A percentile compares a stretch with the other conserved stretches of the same genome.
These are phyloP conservation scores for Triticum aestivum DNA, from an alignment of 176 grass and related monocot genomes.

Conservation along the genomic window DNA sequence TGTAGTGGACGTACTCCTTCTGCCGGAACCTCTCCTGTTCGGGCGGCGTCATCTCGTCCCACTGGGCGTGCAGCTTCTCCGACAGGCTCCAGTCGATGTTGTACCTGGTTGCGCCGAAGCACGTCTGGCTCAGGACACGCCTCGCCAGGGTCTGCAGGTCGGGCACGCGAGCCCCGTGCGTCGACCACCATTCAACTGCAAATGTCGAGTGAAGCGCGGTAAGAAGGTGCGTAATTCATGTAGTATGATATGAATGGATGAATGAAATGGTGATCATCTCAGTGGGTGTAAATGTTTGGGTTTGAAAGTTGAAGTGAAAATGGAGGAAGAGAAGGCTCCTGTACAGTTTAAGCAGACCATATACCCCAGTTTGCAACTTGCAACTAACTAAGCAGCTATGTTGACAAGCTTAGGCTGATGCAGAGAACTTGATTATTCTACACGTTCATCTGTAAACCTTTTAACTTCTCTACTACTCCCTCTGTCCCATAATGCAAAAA, in stretches of 20 bases:
- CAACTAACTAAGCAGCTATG: neutral
- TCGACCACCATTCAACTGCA: constrained; percentile 71
- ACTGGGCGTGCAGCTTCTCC: constrained; percentile 57
- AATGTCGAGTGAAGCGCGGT: neutral
- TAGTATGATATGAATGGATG: neutral
- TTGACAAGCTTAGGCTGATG: too few species aligned
- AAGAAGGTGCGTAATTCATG: neutral
- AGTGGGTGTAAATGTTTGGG: neutral
- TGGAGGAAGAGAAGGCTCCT: neutral
- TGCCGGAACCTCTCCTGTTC: constrained; percentile 53
- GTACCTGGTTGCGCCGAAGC: constrained; percentile 36
- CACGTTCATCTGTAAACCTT: neutral
- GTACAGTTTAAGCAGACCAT: neutral
- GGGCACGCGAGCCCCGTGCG: constrained; percentile 32
- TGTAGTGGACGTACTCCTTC: constrained; percentile 64
- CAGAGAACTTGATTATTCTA: too few species aligned
- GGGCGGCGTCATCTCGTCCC: neutral
- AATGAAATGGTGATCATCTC: neutral
- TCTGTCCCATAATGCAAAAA: too few species aligned
- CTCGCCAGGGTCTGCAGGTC: constrained; percentile 50
- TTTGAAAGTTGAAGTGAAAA: neutral
- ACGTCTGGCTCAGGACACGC: constrained; percentile 60
- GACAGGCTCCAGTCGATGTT: constrained; percentile 30
- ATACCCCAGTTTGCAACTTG: neutral
- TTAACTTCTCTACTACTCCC: neutral